Evolutionary conservation across 306 rosid species (phyloP), one percentile per base, ranked within the genome.

Genomic region (Fragaria vesca): DNA sequence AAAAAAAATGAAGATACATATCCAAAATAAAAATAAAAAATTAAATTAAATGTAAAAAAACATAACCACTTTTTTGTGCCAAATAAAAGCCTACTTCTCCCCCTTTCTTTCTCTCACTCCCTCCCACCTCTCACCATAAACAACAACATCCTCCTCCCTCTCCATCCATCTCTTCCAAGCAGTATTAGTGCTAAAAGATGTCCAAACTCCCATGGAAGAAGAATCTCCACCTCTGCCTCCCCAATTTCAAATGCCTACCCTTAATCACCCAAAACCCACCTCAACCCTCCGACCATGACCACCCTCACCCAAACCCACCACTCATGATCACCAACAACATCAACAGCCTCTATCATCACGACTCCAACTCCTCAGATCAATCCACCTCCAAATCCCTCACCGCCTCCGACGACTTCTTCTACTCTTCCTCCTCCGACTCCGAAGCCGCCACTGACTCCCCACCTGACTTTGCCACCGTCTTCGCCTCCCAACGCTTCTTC

Each of bases 401-500:
- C 8, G 24, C 61, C 75, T 73, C 80, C 40, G 79, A 79, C 9
- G 79, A 83, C 48, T 12, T 66, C 38, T 77, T 80, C 85, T 81
- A 66, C 79, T 79, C 81, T 61, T 77, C 87, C 38, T 71, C 83
- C 67, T 63, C 75, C 3, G 80, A 81, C 51, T 77, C 82, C 4
- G 82, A 87, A 52, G 47, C 73, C 4, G 80, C 68, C 2, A 79
- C 71, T 36, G 77, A 72, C 4, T 77, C 85, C 5, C 86, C 84
- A 4, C 93, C 92, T 0, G 97, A 95, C 82, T 86, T 95, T 10
- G 86, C 97, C 40, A 74, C 97, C 78, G 48, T 86, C 76, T 88
- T 82, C 32, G 86, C 97, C 43, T 95, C 97, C 46, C 86, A 84
- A 30, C 90, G 98, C 18, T 89, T 95, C 89, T 95, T 95, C 90